phyloP scores from a whole-genome alignment of 2,329 filamentous ascomycete genomes.

The Aspergillus fijiensis region DNA sequence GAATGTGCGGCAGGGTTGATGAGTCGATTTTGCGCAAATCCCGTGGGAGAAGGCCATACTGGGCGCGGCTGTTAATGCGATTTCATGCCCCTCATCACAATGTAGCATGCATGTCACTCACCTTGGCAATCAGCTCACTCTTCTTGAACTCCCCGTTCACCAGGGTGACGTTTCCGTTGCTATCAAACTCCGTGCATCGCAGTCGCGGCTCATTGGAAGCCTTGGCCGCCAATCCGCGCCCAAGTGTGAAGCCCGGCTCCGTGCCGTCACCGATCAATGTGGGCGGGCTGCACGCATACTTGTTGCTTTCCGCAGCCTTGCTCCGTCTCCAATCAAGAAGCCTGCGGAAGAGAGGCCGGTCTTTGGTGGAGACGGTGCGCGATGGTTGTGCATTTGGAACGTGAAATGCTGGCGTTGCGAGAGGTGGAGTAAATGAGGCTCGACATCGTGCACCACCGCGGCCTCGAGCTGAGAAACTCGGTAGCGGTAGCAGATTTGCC shows the following conservation, averaged over 20 bases:
- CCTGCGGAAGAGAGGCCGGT: constrained; percentile 36
- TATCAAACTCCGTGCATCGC: constrained; percentile 92
- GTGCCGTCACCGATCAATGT: constrained; percentile 59
- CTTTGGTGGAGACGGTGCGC: constrained; percentile 34
- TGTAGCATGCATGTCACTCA: constrained; percentile 36
- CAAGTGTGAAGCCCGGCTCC: constrained; percentile 64
- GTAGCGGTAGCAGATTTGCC: constrained; percentile 31
- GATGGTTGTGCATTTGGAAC: constrained; percentile 16
- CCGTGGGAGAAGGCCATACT: constrained; percentile 90
- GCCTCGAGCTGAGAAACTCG: constrained; percentile 13
- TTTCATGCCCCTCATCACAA: too few species aligned
- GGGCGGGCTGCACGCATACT: constrained; percentile 58
- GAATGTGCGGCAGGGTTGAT: constrained; percentile 89
- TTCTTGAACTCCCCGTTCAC: constrained; percentile 97
- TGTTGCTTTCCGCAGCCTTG: constrained; percentile 40
- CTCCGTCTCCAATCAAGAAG: constrained; percentile 37
- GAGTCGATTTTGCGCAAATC: constrained; percentile 98
- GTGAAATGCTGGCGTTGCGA: constrained; percentile 10
- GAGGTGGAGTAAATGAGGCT: constrained; percentile 6
- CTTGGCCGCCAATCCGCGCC: constrained; percentile 70
- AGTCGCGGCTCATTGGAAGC: constrained; percentile 80
- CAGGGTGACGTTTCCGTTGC: constrained; percentile 84
- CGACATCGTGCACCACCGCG: constrained; percentile 16
- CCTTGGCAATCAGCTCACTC: constrained; percentile 92
- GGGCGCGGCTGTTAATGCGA: constrained; percentile 57